These are phyloP conservation scores for Circinella minor DNA, from an alignment of 371 early-diverging fungal species.

Conservation along the genomic window DNA sequence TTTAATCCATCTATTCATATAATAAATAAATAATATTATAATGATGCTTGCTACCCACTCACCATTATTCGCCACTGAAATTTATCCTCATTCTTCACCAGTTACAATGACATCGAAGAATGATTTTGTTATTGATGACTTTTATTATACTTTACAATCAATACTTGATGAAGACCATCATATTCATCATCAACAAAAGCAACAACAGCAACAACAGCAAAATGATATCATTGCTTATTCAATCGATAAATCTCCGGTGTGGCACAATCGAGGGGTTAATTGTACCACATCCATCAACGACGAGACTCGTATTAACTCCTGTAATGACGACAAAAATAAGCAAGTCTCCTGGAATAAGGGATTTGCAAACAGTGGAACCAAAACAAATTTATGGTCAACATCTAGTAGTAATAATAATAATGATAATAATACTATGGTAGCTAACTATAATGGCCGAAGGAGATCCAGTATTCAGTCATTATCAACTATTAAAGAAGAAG, in stretches of 20 bases:
- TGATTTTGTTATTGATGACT: not conserved
- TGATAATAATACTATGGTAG: not conserved
- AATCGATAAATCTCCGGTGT: constrained; percentile 1
- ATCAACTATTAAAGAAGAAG: constrained; percentile 5
- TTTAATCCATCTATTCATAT: not conserved
- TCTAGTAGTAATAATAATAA: not conserved
- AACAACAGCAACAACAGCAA: not conserved
- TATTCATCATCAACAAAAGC: not conserved
- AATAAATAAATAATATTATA: not conserved
- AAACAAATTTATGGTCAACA: not conserved
- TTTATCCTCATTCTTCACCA: constrained; percentile 13
- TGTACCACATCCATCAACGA: not conserved
- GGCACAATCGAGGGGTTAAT: constrained; percentile 5
- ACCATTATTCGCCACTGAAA: constrained; percentile 12
- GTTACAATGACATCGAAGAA: not conserved
- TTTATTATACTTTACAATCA: constrained; percentile 9
- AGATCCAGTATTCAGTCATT: not conserved
- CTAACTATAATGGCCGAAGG: not conserved
- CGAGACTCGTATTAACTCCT: not conserved
- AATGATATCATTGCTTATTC: not conserved
- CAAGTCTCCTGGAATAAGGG: not conserved
- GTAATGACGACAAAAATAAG: not conserved
- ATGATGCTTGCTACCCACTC: constrained; percentile 9
- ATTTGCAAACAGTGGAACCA: not conserved
- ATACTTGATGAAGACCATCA: constrained; percentile 3